phyloP scores from a whole-genome alignment of 1,284 basidiomycete genomes.

The Irpex lacteus region DNA sequence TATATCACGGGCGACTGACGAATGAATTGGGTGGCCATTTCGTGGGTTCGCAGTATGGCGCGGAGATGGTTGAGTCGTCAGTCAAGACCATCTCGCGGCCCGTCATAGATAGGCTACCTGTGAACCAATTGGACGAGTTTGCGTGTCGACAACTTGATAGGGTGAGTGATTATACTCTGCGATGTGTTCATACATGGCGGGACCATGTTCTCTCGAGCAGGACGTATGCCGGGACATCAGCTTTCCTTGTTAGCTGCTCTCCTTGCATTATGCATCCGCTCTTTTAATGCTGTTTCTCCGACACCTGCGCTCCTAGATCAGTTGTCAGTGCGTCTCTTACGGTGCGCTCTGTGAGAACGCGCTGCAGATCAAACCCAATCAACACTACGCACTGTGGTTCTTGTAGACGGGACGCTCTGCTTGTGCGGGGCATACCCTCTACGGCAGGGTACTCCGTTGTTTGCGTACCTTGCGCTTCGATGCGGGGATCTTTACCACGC shows the following conservation, averaged over 20 bases:
- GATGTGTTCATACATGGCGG: not conserved
- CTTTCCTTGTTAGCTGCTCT: slow-evolving; percentile 8
- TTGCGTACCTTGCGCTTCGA: not conserved
- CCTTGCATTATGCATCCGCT: slow-evolving; percentile 4
- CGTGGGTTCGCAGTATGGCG: slow-evolving; percentile 62
- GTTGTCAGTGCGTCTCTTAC: not conserved
- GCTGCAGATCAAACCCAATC: not conserved
- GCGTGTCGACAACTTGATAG: slow-evolving; percentile 84
- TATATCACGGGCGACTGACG: not conserved
- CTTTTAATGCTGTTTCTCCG: not conserved
- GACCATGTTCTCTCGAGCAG: not conserved
- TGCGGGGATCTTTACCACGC: not conserved
- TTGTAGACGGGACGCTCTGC: not conserved
- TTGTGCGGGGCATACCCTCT: not conserved
- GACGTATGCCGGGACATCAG: not conserved
- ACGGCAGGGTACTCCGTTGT: not conserved
- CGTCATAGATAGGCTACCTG: slow-evolving; percentile 78
- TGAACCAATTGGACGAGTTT: slow-evolving; percentile 82
- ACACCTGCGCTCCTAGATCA: not conserved
- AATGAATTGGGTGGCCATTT: not conserved
- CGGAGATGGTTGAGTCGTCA: slow-evolving; percentile 84
- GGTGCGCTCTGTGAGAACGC: not conserved
- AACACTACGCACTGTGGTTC: not conserved
- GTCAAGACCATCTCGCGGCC: slow-evolving; percentile 82
- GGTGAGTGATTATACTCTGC: slow-evolving; percentile 39